phyloP scores from a whole-genome alignment of 257 asterid genomes.

The Plectranthus barbatus region DNA sequence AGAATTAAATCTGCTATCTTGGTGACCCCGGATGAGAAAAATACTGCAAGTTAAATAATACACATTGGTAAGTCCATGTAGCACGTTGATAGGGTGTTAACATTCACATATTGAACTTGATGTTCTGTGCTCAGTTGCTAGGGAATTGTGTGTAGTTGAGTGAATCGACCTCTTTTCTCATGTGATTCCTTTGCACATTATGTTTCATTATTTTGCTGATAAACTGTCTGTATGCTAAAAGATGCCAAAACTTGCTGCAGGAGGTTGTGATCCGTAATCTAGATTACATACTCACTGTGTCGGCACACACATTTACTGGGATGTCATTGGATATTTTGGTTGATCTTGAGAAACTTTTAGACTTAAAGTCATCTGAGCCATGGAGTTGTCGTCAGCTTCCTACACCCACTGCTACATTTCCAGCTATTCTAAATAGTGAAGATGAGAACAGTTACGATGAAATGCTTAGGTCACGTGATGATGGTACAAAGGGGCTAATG shows the following conservation, averaged over 20 bases:
- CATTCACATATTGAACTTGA: background rate
- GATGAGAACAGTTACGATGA: constrained; percentile 62
- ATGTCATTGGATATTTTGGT: constrained; percentile 66
- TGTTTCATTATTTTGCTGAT: background rate
- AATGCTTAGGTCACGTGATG: constrained; percentile 40
- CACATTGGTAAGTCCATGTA: too few relatives aligned
- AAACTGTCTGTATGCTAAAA: background rate
- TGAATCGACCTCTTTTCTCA: background rate
- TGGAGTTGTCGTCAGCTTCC: constrained; percentile 90
- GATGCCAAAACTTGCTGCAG: constrained; percentile 44
- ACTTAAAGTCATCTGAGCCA: constrained; percentile 71
- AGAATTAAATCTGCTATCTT: background rate
- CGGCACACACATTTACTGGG: constrained; percentile 49
- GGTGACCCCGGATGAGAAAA: background rate
- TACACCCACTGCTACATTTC: constrained; percentile 85
- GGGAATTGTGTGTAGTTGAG: background rate
- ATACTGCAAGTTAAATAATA: background rate
- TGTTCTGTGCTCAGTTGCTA: background rate
- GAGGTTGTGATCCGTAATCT: constrained; percentile 85
- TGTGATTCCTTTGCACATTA: background rate
- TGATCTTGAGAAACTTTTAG: constrained; percentile 66
- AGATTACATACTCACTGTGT: constrained; percentile 74
- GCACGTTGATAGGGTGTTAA: background rate
- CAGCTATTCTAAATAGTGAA: constrained; percentile 74
- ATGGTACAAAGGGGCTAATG: constrained; percentile 27